Conservation (phyloP, 2,329 filamentous ascomycete species). For the Cryphonectria nitschkei region DNA sequence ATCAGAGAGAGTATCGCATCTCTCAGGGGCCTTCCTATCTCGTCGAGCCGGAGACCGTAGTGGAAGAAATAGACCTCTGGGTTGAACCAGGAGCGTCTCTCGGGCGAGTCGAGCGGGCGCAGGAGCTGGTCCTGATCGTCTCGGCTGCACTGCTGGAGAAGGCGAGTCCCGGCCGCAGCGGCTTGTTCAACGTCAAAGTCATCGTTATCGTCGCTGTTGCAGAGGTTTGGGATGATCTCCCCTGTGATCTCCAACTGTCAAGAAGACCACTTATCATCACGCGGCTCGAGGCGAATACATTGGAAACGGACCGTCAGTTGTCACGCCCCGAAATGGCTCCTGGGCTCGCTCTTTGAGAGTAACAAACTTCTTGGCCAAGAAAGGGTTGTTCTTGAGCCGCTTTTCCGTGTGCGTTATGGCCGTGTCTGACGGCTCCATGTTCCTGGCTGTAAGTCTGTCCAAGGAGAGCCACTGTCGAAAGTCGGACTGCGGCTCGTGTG, state of each 20-base stretch:
- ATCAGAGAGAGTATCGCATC: conserved; percentile 60
- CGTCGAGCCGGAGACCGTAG: conserved; percentile 73
- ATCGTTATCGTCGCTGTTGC: conserved; percentile 61
- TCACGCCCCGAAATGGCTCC: conserved; percentile 67
- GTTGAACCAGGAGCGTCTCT: conserved; percentile 74
- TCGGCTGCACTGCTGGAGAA: conserved; percentile 52
- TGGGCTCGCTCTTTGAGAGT: conserved; percentile 57
- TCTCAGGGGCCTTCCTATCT: conserved; percentile 48
- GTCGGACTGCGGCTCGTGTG: neutral
- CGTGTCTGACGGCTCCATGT: neutral
- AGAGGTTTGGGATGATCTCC: conserved; percentile 57
- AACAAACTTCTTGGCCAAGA: conserved; percentile 40
- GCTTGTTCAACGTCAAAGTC: conserved; percentile 62
- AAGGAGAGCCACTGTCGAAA: neutral
- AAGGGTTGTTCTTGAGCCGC: neutral
- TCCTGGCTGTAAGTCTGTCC: neutral
- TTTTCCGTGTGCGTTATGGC: neutral
- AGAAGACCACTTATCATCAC: neutral
- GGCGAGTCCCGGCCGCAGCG: conserved; percentile 50
- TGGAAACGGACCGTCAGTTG: conserved; percentile 60
- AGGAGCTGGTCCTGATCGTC: conserved; percentile 53
- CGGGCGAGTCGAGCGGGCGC: conserved; percentile 69
- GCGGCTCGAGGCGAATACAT: neutral
- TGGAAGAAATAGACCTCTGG: conserved; percentile 72
- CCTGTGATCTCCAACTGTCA: conserved; percentile 41